phyloP scores from a whole-genome alignment of 108 stramenopile genomes.

The Nitzschia inconspicua region DNA sequence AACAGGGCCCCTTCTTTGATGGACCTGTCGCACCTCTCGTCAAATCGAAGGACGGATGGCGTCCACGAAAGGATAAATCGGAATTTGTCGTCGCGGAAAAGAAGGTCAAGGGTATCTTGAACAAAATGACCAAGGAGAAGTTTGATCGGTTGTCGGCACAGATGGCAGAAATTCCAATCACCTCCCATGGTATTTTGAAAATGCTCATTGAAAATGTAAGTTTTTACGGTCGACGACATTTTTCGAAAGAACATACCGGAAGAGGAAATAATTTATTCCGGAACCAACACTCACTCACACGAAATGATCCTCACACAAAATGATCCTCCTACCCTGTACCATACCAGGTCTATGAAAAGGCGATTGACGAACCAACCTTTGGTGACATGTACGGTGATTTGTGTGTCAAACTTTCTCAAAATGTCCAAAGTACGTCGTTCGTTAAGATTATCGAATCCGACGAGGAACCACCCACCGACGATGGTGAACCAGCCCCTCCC shows the following conservation, averaged over 20 bases:
- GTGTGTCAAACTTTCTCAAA: constrained; percentile 63
- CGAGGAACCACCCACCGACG: constrained; percentile 73
- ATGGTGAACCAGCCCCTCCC: constrained; percentile 37
- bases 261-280: too few species aligned
- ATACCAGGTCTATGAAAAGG: constrained; percentile 87
- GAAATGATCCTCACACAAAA: too few species aligned
- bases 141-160: constrained; percentile 74
- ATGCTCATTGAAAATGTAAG: constrained; percentile 67
- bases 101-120: constrained; percentile 82
- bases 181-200: constrained; percentile 68
- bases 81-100: constrained; percentile 68
- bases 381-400: constrained; percentile 92
- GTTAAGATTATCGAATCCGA: constrained; percentile 81
- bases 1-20: constrained; percentile 40
- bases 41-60: constrained; percentile 71
- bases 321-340: too few species aligned
- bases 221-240: too few species aligned
- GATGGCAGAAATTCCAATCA: constrained; percentile 78
- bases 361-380: constrained; percentile 85
- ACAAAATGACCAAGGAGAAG: constrained; percentile 92
- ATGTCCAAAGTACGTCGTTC: constrained; percentile 50
- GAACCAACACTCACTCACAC: too few species aligned
- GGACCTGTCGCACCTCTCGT: constrained; percentile 57
- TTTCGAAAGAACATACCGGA: too few species aligned
- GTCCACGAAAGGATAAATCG: constrained; percentile 60